phyloP scores from a whole-genome alignment of 192 early-diverging fungal genomes.

The Rhizoclosmatium sp. region DNA sequence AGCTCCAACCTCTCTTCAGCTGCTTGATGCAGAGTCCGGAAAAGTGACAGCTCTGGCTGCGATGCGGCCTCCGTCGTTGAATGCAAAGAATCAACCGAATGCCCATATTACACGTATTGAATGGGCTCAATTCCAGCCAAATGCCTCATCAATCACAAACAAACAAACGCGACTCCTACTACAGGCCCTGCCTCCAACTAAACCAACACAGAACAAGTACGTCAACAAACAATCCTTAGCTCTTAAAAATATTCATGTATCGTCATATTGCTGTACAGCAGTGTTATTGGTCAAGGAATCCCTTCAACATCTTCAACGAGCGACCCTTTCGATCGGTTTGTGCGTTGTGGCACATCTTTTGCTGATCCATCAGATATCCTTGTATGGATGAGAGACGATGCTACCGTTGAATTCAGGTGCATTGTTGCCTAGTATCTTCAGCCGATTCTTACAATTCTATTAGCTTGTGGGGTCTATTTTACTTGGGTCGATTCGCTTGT shows the following conservation, averaged over 20 bases:
- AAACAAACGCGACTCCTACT: too few species aligned
- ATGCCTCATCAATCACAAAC: not conserved
- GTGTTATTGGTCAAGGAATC: too few species aligned
- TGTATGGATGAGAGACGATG: not conserved
- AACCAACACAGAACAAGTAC: too few species aligned
- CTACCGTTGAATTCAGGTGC: constrained; percentile 16
- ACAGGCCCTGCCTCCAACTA: too few species aligned
- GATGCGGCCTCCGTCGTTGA: not conserved
- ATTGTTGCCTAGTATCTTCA: not conserved
- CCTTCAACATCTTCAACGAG: not conserved
- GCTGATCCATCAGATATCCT: not conserved
- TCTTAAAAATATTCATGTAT: too few species aligned
- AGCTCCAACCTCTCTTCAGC: not conserved
- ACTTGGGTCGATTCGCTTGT: not conserved
- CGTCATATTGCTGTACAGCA: too few species aligned
- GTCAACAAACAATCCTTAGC: too few species aligned
- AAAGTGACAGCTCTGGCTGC: not conserved
- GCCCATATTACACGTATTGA: not conserved
- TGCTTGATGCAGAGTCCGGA: not conserved
- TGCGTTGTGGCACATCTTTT: not conserved
- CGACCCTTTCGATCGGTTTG: constrained; percentile 15
- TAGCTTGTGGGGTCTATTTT: constrained; percentile 3
- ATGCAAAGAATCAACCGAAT: not conserved
- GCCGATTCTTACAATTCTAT: not conserved
- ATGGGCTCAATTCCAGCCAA: not conserved